Percentiles rank a stretch among this genome's conserved stretches.
phyloP scores from a whole-genome alignment of 345 rosid species.

The Melastoma malabathricum region DNA sequence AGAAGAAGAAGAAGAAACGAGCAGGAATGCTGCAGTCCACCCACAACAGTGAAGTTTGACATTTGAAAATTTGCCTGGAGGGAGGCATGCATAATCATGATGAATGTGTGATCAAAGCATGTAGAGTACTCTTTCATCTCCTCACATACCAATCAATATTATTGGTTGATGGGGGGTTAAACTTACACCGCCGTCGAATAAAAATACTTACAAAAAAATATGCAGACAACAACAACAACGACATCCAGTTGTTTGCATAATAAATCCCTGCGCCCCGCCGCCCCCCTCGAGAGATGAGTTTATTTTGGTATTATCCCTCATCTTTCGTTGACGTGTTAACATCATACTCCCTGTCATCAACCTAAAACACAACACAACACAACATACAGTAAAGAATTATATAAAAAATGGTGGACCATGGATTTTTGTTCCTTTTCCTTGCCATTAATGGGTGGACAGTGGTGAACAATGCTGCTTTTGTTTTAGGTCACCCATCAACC shows the following conservation, averaged over 20 bases:
- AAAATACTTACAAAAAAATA: conserved; percentile 10
- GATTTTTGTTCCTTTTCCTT: too few species aligned
- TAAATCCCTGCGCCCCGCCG: conserved; percentile 10
- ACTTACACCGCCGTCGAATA: conserved; percentile 13
- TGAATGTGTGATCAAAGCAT: too few species aligned
- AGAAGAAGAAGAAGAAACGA: too few species aligned
- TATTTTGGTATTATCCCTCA: conserved; percentile 65
- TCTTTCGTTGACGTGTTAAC: conserved; percentile 86
- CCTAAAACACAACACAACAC: conserved; percentile 29
- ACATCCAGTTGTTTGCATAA: conserved; percentile 25
- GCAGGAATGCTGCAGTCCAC: too few species aligned
- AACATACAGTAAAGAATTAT: neutral
- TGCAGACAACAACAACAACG: conserved; percentile 7
- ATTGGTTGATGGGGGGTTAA: neutral
- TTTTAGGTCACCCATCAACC: too few species aligned
- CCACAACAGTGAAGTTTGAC: too few species aligned
- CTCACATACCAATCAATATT: too few species aligned
- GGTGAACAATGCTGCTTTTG: too few species aligned
- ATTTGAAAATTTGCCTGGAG: too few species aligned
- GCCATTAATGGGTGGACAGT: too few species aligned
- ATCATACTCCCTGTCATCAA: conserved; percentile 76
- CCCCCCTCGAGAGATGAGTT: conserved; percentile 44
- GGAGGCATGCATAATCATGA: too few species aligned
- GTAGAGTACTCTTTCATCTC: too few species aligned
- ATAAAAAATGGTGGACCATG: neutral